Evolutionary conservation across 2,329 filamentous ascomycete species (phyloP), one percentile per base, ranked within the genome.

Genomic region (Monosporascus sp.): DNA sequence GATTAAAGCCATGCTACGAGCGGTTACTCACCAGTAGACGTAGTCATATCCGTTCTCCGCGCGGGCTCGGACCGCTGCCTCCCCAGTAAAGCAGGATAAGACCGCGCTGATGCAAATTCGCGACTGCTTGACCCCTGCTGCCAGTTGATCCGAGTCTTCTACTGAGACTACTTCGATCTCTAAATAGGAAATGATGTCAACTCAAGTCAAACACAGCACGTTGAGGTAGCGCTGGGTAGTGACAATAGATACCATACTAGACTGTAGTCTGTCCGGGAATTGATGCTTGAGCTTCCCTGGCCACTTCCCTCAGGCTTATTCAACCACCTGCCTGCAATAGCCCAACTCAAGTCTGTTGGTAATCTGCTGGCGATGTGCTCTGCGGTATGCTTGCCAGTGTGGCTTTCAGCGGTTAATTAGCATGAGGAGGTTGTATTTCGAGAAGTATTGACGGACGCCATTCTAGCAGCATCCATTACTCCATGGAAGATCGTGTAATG

Each of bases 41-140:
- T 64, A 64, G 43, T 64, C 60, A 16, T 55, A 61, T 7, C 56
- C 45, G 48, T 57, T 61, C 40, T 58, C 56, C 17, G 60, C 20
- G 49, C 62, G 63, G 31, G 61, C 57, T 9, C 57, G 19, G 3
- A 63, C 53, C 7, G 62, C 55, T 7, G 51, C 19, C 41, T 56
- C 57, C n/a, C 61, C 61, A 11, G 56, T 55, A 9, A 52, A 43
- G 36, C 47, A 51, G 19, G 61, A 64, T 20, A 55, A 55, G 5
- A 64, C 61, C 3, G 59, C 54, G 47, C 60, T 64, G 11, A 62
- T 57, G 47, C 59, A 64, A 27, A 64, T 56, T 24, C 54, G 58
- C n/a, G 57, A 51, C 11, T 56, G 54, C 27, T 55, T 50, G 11
- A 61, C 49, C 27, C 57, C 51, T 1, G 52, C 34, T 24, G 52